Conservation (phyloP, 306 rosid genomes). For the Cicer arietinum region DNA sequence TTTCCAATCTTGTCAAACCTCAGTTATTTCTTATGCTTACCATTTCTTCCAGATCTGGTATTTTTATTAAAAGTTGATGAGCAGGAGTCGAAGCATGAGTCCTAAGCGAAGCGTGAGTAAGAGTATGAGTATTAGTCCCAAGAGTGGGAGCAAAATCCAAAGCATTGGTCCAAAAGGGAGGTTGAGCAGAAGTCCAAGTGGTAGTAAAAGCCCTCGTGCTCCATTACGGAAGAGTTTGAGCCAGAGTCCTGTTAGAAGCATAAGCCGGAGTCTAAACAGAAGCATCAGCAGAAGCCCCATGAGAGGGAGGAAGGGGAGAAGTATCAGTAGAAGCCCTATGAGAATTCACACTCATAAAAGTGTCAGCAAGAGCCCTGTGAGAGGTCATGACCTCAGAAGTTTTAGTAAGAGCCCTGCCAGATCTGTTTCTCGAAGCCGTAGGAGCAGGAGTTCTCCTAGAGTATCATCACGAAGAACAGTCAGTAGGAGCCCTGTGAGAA, state of each 20-base stretch:
- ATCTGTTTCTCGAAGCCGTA: slow-evolving; percentile 50
- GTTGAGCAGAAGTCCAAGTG: slow-evolving; percentile 39
- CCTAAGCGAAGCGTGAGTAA: slow-evolving; percentile 85
- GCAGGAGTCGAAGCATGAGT: slow-evolving; percentile 97
- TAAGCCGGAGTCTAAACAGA: slow-evolving; percentile 50
- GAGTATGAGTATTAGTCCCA: slow-evolving; percentile 95
- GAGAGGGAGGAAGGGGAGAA: slow-evolving; percentile 28
- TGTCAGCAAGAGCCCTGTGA: slow-evolving; percentile 59
- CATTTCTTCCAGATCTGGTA: slow-evolving; percentile 40
- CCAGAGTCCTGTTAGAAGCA: slow-evolving; percentile 63
- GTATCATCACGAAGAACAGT: slow-evolving; percentile 54
- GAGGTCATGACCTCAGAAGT: slow-evolving; percentile 46
- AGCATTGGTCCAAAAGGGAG: slow-evolving; percentile 60
- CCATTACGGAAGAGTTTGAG: slow-evolving; percentile 61
- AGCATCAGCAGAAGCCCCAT: slow-evolving; percentile 51
- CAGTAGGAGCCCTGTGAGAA: slow-evolving; percentile 73
- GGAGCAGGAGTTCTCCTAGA: slow-evolving; percentile 70
- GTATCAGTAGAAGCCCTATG: slow-evolving; percentile 46
- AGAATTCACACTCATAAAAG: slow-evolving; percentile 39
- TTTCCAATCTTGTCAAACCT: slow-evolving; percentile 72
- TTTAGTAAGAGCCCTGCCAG: slow-evolving; percentile 66
- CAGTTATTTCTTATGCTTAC: slow-evolving; percentile 72
- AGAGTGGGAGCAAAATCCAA: slow-evolving; percentile 64
- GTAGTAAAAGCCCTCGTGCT: slow-evolving; percentile 64
- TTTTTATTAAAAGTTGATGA: slow-evolving; percentile 77